These are phyloP conservation scores for Musa balbisiana DNA, from an alignment of 202 grass and related monocot genomes.

Conservation along the genomic window DNA sequence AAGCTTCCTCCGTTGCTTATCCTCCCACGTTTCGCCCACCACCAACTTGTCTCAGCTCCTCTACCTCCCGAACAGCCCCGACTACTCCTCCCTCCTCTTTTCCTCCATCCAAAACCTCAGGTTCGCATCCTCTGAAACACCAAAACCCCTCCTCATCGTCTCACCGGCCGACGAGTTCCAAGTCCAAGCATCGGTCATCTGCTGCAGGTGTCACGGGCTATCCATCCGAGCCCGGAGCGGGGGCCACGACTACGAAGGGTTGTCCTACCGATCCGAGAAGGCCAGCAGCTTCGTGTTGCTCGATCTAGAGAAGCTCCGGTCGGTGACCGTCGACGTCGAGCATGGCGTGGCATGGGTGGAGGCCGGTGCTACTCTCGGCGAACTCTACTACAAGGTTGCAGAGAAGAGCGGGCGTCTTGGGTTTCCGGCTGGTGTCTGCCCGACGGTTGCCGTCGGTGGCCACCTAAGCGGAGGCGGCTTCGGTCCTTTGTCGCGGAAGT, in stretches of 20 bases:
- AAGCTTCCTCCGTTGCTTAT: constrained; percentile 46
- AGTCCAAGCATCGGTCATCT: constrained; percentile 38
- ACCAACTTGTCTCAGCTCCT: constrained; percentile 38
- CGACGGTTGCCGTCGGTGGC: neutral
- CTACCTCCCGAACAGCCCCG: constrained; percentile 22
- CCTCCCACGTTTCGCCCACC: constrained; percentile 24
- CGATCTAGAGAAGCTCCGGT: neutral
- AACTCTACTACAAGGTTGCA: neutral
- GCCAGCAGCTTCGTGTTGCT: constrained; percentile 27
- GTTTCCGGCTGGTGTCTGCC: constrained; percentile 2
- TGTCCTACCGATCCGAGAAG: constrained; percentile 49
- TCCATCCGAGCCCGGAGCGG: constrained; percentile 46
- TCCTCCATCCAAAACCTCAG: constrained; percentile 70
- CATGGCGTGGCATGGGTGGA: neutral
- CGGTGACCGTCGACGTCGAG: constrained; percentile 2
- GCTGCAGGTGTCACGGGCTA: constrained; percentile 34
- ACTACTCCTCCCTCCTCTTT: constrained; percentile 32
- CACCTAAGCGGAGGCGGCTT: constrained; percentile 7
- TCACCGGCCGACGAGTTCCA: constrained; percentile 32
- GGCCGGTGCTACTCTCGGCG: neutral
- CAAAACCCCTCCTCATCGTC: constrained; percentile 39
- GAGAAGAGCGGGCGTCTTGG: neutral
- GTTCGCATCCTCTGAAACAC: constrained; percentile 36
- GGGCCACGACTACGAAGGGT: constrained; percentile 71
- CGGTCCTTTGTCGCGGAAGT: constrained; percentile 1